phyloP scores from a whole-genome alignment of 108 stramenopile species.

The Cylindrotheca closterium region DNA sequence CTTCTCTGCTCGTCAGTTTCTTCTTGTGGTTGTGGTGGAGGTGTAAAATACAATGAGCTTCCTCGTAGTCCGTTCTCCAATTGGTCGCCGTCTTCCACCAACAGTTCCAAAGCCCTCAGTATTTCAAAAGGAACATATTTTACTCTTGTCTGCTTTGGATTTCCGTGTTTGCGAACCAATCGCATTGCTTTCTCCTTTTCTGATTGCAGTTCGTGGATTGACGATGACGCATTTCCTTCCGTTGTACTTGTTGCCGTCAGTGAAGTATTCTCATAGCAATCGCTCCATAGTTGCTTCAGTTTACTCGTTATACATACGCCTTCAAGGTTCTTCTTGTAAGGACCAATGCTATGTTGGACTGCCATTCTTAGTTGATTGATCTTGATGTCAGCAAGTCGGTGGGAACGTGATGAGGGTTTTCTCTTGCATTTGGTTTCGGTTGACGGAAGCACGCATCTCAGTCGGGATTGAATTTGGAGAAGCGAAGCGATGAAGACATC shows the following conservation, averaged over 20 bases:
- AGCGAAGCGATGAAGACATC: no score
- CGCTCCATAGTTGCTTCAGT: conserved; percentile 11
- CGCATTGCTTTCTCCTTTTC: background rate
- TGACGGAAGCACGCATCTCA: no score
- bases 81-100: conserved; percentile 3
- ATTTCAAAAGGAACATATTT: conserved; percentile 10
- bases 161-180: background rate
- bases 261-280: background rate
- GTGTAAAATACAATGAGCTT: conserved; percentile 28
- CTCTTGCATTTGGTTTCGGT: no score
- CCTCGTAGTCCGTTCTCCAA: conserved; percentile 27
- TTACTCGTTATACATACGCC: conserved; percentile 2
- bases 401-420: no score
- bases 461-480: no score
- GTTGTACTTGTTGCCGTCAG: background rate
- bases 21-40: conserved; percentile 13
- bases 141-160: background rate
- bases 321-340: conserved; percentile 14
- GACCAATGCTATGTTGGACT: background rate
- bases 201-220: background rate
- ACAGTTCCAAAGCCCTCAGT: background rate
- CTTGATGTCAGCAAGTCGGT: background rate
- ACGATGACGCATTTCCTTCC: background rate
- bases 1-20: conserved; percentile 16
- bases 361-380: background rate